Evolutionary conservation across 768 basidiomycete species (phyloP).

Genomic region (Pilatotrama ljubarskyi): DNA sequence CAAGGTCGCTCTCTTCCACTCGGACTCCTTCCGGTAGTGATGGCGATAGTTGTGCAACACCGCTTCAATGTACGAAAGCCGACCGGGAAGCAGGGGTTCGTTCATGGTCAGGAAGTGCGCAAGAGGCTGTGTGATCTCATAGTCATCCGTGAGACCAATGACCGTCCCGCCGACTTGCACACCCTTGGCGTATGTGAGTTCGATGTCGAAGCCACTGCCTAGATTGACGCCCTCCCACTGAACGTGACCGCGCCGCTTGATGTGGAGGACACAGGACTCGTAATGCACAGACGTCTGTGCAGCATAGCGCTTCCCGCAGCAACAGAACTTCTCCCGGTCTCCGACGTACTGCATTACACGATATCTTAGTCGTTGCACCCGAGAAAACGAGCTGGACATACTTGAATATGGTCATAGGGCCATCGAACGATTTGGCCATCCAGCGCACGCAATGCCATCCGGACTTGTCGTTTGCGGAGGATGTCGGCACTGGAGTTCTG

Average conservation of each 20-base stretch:
- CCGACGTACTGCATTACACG: constrained; percentile 49
- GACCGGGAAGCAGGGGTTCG: constrained; percentile 45
- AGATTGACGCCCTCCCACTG: constrained; percentile 53
- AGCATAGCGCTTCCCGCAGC: constrained; percentile 46
- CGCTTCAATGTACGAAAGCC: constrained; percentile 46
- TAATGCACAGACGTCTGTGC: constrained; percentile 51
- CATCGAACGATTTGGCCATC: constrained; percentile 62
- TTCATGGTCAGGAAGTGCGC: constrained; percentile 66
- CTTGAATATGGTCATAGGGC: constrained; percentile 63
- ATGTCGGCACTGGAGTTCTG: constrained; percentile 61
- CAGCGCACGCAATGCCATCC: constrained; percentile 63
- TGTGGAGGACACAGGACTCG: constrained; percentile 47
- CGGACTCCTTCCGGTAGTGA: constrained; percentile 48
- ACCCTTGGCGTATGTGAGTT: constrained; percentile 55
- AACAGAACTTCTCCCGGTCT: constrained; percentile 44
- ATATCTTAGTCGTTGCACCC: background rate
- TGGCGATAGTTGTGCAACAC: constrained; percentile 52
- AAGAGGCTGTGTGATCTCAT: constrained; percentile 59
- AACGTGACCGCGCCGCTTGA: constrained; percentile 55
- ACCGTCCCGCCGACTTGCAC: constrained; percentile 49
- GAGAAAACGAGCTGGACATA: constrained; percentile 20
- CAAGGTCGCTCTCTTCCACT: constrained; percentile 52
- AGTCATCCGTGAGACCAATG: constrained; percentile 68
- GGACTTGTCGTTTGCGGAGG: constrained; percentile 52
- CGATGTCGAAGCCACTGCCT: constrained; percentile 69